A percentile compares a stretch with the other conserved stretches of the same genome.
phyloP scores from a whole-genome alignment of 2,329 filamentous ascomycete species.

The Fusarium sp. region DNA sequence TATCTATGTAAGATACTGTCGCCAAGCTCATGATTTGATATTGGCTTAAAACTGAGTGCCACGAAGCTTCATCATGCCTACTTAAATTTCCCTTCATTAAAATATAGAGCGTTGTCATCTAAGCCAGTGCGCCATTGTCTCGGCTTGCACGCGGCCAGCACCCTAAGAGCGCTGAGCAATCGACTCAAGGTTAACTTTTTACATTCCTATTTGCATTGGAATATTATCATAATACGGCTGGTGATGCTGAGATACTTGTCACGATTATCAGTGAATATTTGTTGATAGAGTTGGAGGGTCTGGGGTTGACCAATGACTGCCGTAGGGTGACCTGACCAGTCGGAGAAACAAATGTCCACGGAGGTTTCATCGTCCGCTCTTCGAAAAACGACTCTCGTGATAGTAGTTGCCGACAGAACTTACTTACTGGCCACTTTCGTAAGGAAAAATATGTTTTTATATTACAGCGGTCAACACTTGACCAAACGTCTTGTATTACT shows the following conservation, averaged over 20 bases:
- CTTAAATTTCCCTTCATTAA: background rate
- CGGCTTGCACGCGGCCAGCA: too few species aligned
- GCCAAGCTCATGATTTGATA: background rate
- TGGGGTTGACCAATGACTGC: background rate
- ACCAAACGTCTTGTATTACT: background rate
- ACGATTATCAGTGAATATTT: background rate
- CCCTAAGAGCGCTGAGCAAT: accelerated
- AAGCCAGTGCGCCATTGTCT: background rate
- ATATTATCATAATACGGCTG: background rate
- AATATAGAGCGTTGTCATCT: background rate
- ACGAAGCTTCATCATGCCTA: background rate
- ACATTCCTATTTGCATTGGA: accelerated
- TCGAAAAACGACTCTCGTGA: background rate
- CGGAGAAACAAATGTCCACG: background rate
- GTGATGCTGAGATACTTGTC: too few species aligned
- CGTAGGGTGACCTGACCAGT: accelerated
- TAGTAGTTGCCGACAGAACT: background rate
- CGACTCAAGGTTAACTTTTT: too few species aligned
- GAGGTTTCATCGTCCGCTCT: background rate
- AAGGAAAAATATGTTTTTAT: background rate
- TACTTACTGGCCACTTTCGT: too few species aligned
- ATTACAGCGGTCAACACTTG: accelerated
- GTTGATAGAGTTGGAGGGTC: background rate
- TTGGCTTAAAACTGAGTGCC: too few species aligned
- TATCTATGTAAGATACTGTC: background rate